phyloP scores from a whole-genome alignment of 164 flowering plant genomes.

The Vitis amurensis region DNA sequence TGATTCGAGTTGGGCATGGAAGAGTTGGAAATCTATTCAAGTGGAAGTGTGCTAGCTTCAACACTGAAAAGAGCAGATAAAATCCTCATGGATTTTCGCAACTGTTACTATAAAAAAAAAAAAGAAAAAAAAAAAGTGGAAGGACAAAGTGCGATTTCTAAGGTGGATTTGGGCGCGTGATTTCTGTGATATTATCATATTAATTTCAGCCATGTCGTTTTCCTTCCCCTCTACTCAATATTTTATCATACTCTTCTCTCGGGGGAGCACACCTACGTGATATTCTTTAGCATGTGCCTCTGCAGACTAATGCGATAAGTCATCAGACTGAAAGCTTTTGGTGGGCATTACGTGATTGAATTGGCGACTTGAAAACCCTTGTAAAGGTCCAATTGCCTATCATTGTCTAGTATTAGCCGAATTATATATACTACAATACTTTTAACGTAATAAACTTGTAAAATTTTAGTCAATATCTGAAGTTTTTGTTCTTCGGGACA shows the following conservation, averaged over 20 bases:
- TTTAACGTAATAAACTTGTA: too few relatives aligned
- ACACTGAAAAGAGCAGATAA: slow-evolving; percentile 6
- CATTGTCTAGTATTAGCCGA: too few relatives aligned
- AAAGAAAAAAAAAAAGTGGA: background rate
- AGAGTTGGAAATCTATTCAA: slow-evolving; percentile 13
- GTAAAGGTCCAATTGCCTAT: too few relatives aligned
- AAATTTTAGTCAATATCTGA: too few relatives aligned
- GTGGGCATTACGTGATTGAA: slow-evolving; percentile 1
- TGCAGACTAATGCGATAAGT: background rate
- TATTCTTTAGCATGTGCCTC: slow-evolving; percentile 7
- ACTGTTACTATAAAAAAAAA: slow-evolving; percentile 5
- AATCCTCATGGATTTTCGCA: slow-evolving; percentile 54
- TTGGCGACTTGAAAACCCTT: background rate
- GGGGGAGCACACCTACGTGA: background rate
- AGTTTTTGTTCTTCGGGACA: too few relatives aligned
- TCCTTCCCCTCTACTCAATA: background rate
- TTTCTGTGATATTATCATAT: background rate
- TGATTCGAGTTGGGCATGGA: slow-evolving; percentile 20
- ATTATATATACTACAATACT: too few relatives aligned
- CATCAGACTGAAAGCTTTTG: background rate
- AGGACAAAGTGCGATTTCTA: slow-evolving; percentile 25
- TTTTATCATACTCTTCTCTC: background rate
- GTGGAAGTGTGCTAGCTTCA: slow-evolving; percentile 10
- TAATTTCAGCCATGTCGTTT: background rate
- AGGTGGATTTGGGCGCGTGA: slow-evolving; percentile 60